Evolutionary conservation across 352 stramenopile genomes (phyloP).

Genomic region (Globisporangium nagaii): DNA sequence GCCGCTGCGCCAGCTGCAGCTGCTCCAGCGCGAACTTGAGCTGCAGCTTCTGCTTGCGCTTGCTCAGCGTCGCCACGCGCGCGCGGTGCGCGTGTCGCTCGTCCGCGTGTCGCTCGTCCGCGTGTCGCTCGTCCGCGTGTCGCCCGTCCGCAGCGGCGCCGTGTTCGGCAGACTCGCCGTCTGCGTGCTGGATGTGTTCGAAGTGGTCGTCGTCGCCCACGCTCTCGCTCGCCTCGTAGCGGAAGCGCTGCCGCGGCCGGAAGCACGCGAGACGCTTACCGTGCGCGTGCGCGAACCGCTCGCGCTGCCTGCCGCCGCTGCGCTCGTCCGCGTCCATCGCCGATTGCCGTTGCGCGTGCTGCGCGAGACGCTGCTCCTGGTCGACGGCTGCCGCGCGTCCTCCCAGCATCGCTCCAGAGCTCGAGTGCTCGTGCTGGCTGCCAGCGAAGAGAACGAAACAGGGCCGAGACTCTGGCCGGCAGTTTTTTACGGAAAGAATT

Average conservation of each 20-base stretch:
- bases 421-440: background rate
- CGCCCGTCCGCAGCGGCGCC: background rate
- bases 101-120: background rate
- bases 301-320: background rate
- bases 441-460: background rate
- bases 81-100: background rate
- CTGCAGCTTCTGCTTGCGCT: slow-evolving; percentile 2
- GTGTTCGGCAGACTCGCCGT: too few species aligned
- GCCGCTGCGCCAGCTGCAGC: slow-evolving; percentile 9
- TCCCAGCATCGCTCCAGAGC: too few species aligned
- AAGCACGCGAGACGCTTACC: slow-evolving; percentile 58
- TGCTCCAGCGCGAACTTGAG: slow-evolving; percentile 5
- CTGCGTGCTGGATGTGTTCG: slow-evolving; percentile 8
- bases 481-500: too few species aligned
- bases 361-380: too few species aligned
- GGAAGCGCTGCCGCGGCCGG: slow-evolving; percentile 51
- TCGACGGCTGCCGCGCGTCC: slow-evolving; percentile 1
- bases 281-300: slow-evolving; percentile 17
- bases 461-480: background rate
- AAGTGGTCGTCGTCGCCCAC: background rate
- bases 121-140: background rate
- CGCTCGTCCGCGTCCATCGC: background rate
- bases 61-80: background rate
- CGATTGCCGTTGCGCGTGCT: too few species aligned
- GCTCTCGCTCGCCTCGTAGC: slow-evolving; percentile 4